These are phyloP conservation scores for Bondarzewia mesenterica DNA, from an alignment of 1,284 basidiomycete species.

Conservation along the genomic window DNA sequence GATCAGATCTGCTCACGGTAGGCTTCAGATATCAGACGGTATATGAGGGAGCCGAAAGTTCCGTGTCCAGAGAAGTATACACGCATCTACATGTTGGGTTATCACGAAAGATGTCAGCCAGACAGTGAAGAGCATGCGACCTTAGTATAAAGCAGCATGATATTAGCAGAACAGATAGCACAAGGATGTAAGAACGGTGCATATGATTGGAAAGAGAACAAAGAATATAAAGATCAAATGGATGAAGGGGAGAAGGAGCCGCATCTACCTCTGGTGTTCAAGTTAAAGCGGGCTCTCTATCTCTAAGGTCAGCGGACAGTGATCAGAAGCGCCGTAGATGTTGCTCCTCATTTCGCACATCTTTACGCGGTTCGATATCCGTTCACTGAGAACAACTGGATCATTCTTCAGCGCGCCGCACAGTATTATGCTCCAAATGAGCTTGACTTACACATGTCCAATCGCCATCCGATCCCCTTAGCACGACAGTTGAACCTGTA, in stretches of 20 bases:
- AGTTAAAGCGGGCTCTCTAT: conserved; percentile 21
- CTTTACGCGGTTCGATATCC: conserved; percentile 52
- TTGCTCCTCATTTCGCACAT: conserved; percentile 78
- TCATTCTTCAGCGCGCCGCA: not conserved
- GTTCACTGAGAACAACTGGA: conserved; percentile 65
- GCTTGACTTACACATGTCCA: conserved; percentile 69
- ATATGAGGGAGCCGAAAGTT: too few species aligned
- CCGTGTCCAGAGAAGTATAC: too few species aligned
- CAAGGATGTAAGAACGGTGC: too few species aligned
- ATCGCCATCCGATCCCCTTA: conserved; percentile 82
- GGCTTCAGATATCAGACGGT: too few species aligned
- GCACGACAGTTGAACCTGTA: conserved; percentile 76
- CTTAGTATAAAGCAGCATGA: too few species aligned
- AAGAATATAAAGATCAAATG: not conserved
- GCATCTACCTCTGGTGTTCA: not conserved
- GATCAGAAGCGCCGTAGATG: conserved; percentile 82
- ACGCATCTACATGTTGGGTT: too few species aligned
- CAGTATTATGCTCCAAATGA: conserved; percentile 1
- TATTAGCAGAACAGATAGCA: too few species aligned
- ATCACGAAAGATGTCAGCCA: too few species aligned
- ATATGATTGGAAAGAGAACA: too few species aligned
- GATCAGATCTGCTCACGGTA: too few species aligned
- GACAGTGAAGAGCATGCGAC: too few species aligned
- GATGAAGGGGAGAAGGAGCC: not conserved
- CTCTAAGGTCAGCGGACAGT: conserved; percentile 74